Evolutionary conservation across 2,329 filamentous ascomycete genomes (phyloP).

Genomic region (Magnaporthiopsis incrustans): DNA sequence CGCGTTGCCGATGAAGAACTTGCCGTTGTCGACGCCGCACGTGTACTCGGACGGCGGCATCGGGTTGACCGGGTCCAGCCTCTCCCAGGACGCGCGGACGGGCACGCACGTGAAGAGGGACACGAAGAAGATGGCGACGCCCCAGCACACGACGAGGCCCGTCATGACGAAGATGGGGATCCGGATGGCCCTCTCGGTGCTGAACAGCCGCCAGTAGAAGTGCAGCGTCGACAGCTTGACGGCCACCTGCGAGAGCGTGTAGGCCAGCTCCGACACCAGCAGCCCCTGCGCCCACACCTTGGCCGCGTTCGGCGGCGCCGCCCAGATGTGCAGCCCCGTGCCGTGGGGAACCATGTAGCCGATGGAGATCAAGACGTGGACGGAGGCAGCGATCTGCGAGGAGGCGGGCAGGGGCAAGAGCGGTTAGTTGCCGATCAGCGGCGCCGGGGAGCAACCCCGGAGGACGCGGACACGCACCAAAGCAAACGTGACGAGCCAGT

Average conservation of each 20-base stretch:
- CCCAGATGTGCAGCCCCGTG: constrained; percentile 3
- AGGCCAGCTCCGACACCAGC: neutral
- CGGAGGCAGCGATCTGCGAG: neutral
- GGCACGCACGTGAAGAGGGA: neutral
- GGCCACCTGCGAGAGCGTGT: neutral
- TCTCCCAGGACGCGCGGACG: neutral
- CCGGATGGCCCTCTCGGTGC: neutral
- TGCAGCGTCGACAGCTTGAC: constrained; percentile 1
- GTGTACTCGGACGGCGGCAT: neutral
- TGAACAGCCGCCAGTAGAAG: constrained; percentile 1
- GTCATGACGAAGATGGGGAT: neutral
- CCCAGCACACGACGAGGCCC: neutral
- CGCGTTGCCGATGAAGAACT: neutral
- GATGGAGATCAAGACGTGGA: constrained; percentile 2
- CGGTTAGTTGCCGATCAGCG: too few relatives aligned
- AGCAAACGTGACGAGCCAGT: neutral
- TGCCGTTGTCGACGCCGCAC: neutral
- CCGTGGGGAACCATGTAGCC: constrained; percentile 4
- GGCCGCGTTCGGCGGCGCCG: neutral
- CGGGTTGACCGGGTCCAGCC: neutral
- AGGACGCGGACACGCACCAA: neutral
- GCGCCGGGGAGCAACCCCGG: too few relatives aligned
- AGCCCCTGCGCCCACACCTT: neutral
- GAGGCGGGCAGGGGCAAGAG: too few relatives aligned
- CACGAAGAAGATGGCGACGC: neutral